Base-by-base conservation (phyloP, 139 green algal genomes). In the Zygnema cylindricum region DNA sequence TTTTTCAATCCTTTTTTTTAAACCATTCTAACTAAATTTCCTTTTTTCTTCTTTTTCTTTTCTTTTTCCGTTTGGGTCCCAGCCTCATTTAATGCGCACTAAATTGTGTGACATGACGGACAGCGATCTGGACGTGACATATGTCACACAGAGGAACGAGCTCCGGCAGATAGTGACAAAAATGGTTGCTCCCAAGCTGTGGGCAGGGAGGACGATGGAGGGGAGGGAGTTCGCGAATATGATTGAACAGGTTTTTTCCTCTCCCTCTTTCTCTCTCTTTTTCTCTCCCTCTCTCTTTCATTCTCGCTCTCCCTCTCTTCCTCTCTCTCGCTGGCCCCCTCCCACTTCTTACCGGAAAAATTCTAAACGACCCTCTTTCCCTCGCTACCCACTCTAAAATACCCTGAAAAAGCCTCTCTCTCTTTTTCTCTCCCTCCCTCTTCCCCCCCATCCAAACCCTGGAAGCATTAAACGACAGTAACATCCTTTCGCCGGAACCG, bases 81-180 rank as follows among this genome's bases (percentile, higher is more conserved):
- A 98, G 94, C 96, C 96, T 0, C 96, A 98, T 93, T 86, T 98
- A 71, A 93, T 98, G 76, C 92, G 96, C 73, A 98, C 96, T 1
- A 86, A 87, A 57, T 93, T 98, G 69, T 98, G 94, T 43, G 93
- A 95, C n/a, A 85, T 96, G 2, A 35, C 69, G 0, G 95, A 96
- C 73, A 43, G 32, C 0, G 82, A 94, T 75, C 89, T 96, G 38
- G 94, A 95, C 25, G 57, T 85, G 0, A 63, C 36, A n/a, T 96
- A 96, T 82, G 85, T 92, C 38, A 1, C 3, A 54, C 89, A 92
- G 89, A 25, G 76, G 2, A 42, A 69, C 2, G 30, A 91, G 43
- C 73, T 92, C 30, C 76, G 77, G 69, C 35, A 88, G 23, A 11
- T 91, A 1, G 78, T 92, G 40, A 7, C 42, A 21, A 69, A 25